These are phyloP conservation scores for Rhodotorula sp. DNA, from an alignment of 1,284 basidiomycete species.

Conservation along the genomic window DNA sequence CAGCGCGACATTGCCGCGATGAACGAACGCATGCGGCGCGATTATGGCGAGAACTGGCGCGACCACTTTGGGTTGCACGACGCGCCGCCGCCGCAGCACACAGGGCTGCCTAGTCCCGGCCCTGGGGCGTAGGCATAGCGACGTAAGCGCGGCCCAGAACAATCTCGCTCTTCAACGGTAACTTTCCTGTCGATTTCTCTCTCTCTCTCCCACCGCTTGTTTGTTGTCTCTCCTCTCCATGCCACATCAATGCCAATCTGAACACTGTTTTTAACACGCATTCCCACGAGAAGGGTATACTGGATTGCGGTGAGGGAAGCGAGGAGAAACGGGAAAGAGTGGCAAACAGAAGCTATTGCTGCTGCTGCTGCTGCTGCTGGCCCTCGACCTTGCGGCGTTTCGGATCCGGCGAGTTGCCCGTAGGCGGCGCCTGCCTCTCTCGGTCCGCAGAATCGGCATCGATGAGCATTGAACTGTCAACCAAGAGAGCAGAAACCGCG, in stretches of 20 bases:
- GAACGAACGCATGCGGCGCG: conserved; percentile 15
- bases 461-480: background rate
- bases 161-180: background rate
- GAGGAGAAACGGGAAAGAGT: background rate
- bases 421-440: background rate
- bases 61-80: background rate
- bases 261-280: background rate
- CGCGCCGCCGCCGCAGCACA: background rate
- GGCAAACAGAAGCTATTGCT: background rate
- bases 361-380: background rate
- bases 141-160: background rate
- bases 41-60: conserved; percentile 5
- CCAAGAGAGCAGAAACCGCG: background rate
- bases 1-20: conserved; percentile 18
- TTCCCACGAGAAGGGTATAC: too few species aligned
- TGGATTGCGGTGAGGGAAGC: background rate
- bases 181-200: background rate
- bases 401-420: conserved; percentile 1
- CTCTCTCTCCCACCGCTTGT: background rate
- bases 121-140: background rate
- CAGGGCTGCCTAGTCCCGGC: background rate
- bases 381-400: conserved; percentile 5
- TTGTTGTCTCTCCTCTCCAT: background rate
- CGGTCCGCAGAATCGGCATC: background rate
- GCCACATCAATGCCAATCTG: background rate